Evolutionary conservation across 495 filamentous ascomycete species (phyloP).

Genomic region (Penicillium flavigenum): DNA sequence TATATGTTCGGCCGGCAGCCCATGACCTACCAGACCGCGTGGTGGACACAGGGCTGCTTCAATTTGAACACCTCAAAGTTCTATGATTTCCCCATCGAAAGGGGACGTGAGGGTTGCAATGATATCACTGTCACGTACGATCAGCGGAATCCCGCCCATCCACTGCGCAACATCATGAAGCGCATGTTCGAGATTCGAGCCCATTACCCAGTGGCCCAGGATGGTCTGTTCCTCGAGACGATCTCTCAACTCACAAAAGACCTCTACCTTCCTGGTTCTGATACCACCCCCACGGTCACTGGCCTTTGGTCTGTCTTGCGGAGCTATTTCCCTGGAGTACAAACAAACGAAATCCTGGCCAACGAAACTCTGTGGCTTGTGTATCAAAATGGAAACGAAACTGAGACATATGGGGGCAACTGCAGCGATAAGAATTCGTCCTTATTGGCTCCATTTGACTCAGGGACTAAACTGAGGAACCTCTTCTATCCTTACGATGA

Average conservation of each 20-base stretch:
- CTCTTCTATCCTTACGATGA: constrained; percentile 55
- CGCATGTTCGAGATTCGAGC: constrained; percentile 49
- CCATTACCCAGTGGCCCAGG: constrained; percentile 48
- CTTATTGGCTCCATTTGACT: constrained; percentile 43
- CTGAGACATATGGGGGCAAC: constrained; percentile 41
- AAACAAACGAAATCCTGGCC: constrained; percentile 23
- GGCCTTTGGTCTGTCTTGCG: constrained; percentile 50
- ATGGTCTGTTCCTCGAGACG: constrained; percentile 44
- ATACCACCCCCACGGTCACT: constrained; percentile 43
- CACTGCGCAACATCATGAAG: constrained; percentile 48
- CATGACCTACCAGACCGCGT: constrained; percentile 50
- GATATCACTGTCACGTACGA: constrained; percentile 51
- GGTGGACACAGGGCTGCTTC: constrained; percentile 55
- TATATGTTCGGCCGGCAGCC: constrained; percentile 52
- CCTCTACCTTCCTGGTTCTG: constrained; percentile 46
- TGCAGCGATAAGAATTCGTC: constrained; percentile 39
- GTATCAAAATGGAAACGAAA: constrained; percentile 49
- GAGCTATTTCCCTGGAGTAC: constrained; percentile 44
- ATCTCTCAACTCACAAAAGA: constrained; percentile 45
- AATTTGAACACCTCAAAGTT: constrained; percentile 46
- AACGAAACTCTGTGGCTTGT: constrained; percentile 51
- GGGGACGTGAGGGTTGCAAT: constrained; percentile 42
- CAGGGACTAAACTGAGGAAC: constrained; percentile 46
- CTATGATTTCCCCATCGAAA: constrained; percentile 46
- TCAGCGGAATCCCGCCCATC: constrained; percentile 53